These are phyloP conservation scores for Fragosphaeria purpurea DNA, from an alignment of 2,329 filamentous ascomycete genomes.

Conservation along the genomic window DNA sequence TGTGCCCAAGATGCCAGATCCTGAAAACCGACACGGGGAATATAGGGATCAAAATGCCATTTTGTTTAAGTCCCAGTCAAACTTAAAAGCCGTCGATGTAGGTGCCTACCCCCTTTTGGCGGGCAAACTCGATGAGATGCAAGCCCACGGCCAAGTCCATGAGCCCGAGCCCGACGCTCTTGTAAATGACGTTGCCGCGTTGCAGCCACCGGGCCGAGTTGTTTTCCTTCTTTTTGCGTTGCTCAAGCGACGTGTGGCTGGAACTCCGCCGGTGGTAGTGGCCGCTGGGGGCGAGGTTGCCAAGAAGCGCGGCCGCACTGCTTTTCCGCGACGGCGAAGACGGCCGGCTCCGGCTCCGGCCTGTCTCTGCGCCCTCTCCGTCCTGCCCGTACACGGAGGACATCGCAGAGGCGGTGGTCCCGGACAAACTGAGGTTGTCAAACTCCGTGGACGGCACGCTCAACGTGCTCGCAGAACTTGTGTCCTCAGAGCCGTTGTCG, in stretches of 20 bases:
- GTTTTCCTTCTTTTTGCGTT: conserved; percentile 29
- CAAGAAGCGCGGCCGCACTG: background rate
- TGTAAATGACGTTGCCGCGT: conserved; percentile 57
- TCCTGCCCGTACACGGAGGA: conserved; percentile 4
- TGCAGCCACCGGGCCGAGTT: conserved; percentile 46
- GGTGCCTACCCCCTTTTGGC: conserved; percentile 43
- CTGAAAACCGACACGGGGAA: no score
- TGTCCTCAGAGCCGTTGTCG: conserved; percentile 18
- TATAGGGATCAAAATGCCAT: no score
- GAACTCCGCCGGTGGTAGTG: conserved; percentile 19
- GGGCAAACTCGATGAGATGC: conserved; percentile 46
- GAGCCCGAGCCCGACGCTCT: conserved; percentile 55
- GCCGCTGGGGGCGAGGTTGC: conserved; percentile 10
- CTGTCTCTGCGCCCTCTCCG: conserved; percentile 4
- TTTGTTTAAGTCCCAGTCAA: no score
- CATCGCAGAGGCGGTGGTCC: conserved; percentile 5
- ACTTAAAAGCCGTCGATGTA: conserved; percentile 40
- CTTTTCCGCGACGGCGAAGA: conserved; percentile 5
- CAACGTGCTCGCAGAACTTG: conserved; percentile 3
- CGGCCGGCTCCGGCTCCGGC: conserved; percentile 2
- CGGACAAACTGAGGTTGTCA: conserved; percentile 8
- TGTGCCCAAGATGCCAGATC: no score
- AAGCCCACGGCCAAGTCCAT: conserved; percentile 57
- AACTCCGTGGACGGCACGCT: conserved; percentile 5
- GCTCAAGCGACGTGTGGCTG: conserved; percentile 18